Evolutionary conservation across 306 rosid genomes (phyloP), one percentile per base, ranked within the genome.

Genomic region (Inga leiocalycina): DNA sequence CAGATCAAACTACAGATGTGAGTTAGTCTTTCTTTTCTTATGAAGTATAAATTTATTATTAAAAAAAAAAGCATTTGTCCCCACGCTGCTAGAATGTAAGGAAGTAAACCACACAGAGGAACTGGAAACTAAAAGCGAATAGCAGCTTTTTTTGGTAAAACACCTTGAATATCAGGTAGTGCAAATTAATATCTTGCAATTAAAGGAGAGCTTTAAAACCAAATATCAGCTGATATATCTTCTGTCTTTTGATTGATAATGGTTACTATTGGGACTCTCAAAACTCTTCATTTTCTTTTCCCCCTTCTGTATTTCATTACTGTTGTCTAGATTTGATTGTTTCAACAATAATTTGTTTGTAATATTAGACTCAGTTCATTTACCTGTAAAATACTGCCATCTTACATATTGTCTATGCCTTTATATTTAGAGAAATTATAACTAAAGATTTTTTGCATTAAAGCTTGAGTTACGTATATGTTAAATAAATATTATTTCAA

Each of bases 1-100:
- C 97, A 2, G 98, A 94, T 83, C 92, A 84, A 56, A 81, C 87
- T 35, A 83, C 99, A 72, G 92, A 90, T 19, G 99, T 97, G 78
- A 90, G 91, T 48, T 54, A n/a, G 44, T 86, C 80, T 79, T 80
- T 79, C 70, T 76, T 61, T 78, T 74, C 76, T 72, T 80, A 20
- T 80, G 24, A 71, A n/a, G 34, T 45, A 22, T 44, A 71, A 71
- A 3, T 49, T 14, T 74, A 3, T 2, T 48, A 4, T 48, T 46
- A 20, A 27, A 48, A 30, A 30, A 30, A 39, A 39, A 37, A 35
- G 4, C 19, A 19, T 2, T 66, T 79, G 22, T 64, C 54, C 56
- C 67, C 41, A 30, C 22, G 4, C 39, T 76, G 20, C n/a, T 27
- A 78, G 30, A 72, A 39, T 4, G 19, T 65, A 46, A 59, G 32